phyloP scores from a whole-genome alignment of 2,329 filamentous ascomycete species.

The Camillea tinctor region DNA sequence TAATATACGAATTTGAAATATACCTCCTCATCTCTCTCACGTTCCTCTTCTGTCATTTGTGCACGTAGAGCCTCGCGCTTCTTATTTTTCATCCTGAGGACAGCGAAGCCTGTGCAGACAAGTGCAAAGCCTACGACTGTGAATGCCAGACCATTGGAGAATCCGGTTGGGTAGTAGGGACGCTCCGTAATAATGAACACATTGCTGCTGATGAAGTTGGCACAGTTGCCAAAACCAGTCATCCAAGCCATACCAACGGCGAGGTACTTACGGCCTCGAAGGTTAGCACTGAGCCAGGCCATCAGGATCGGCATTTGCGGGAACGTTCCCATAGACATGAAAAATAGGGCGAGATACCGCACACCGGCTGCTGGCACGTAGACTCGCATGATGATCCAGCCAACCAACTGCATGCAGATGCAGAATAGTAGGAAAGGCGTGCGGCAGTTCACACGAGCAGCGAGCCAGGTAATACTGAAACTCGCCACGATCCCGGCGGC shows the following conservation, averaged over 20 bases:
- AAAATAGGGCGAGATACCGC: constrained; percentile 29
- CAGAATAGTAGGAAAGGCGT: constrained; percentile 25
- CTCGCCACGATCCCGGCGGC: constrained; percentile 25
- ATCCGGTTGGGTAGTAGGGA: constrained; percentile 38
- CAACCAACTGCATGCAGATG: constrained; percentile 25
- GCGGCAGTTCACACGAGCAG: constrained; percentile 21
- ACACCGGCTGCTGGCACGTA: constrained; percentile 24
- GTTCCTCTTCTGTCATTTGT: constrained; percentile 21
- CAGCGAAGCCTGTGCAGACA: constrained; percentile 7
- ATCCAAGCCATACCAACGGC: constrained; percentile 41
- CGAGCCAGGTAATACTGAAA: constrained; percentile 24
- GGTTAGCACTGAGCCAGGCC: constrained; percentile 40
- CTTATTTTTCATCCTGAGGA: constrained; percentile 17
- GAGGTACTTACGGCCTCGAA: constrained; percentile 39
- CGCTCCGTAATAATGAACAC: constrained; percentile 40
- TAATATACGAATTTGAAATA: constrained; percentile 28
- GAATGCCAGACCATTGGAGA: constrained; percentile 35
- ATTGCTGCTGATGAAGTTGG: constrained; percentile 41
- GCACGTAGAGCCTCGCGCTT: constrained; percentile 19
- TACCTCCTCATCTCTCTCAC: constrained; percentile 22
- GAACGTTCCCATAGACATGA: constrained; percentile 30
- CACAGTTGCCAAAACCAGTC: constrained; percentile 44
- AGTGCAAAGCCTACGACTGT: constrained; percentile 22
- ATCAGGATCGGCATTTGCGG: constrained; percentile 30
- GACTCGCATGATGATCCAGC: constrained; percentile 29